Percentiles rank a stretch among this genome's conserved stretches.
These are phyloP conservation scores for Gliomastix tumulicola DNA, from an alignment of 2,329 filamentous ascomycete species.

Conservation along the genomic window DNA sequence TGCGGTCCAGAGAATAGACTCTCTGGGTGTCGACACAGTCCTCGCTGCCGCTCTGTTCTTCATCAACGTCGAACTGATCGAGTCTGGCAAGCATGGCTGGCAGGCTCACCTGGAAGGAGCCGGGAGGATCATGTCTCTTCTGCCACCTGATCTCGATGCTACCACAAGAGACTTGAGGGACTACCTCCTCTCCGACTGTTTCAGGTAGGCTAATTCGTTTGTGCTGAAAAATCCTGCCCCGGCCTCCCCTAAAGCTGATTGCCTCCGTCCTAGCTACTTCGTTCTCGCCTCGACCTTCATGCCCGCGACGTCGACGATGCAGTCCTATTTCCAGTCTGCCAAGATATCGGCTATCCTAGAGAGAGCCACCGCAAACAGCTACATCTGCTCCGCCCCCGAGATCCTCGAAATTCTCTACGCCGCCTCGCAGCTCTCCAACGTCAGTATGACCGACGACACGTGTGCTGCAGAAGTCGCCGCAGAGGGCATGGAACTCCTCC, in stretches of 20 bases:
- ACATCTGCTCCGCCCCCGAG: conserved; percentile 37
- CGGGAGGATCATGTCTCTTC: conserved; percentile 31
- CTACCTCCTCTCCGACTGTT: conserved; percentile 39
- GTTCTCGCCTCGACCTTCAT: conserved; percentile 38
- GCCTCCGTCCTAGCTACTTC: conserved; percentile 28
- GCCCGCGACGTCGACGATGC: conserved; percentile 18
- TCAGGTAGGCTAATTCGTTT: no score
- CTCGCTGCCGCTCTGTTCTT: conserved; percentile 41
- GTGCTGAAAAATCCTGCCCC: no score
- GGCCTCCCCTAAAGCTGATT: no score
- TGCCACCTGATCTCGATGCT: conserved; percentile 22
- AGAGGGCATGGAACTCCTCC: conserved; percentile 23
- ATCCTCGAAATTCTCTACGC: conserved; percentile 35
- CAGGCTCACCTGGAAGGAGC: conserved; percentile 39
- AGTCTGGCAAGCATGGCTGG: conserved; percentile 40
- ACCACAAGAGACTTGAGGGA: conserved; percentile 29
- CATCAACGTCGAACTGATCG: conserved; percentile 42
- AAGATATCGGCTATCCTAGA: conserved; percentile 28
- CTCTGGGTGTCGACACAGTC: conserved; percentile 29
- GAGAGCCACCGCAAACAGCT: conserved; percentile 34
- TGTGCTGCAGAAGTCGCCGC: conserved; percentile 19
- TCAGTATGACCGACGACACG: conserved; percentile 13
- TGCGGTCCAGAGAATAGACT: conserved; percentile 28
- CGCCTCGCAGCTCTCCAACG: conserved; percentile 31
- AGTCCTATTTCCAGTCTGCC: conserved; percentile 25